Conservation (phyloP, 371 early-diverging fungal species). For the Aphelidium insulamus region DNA sequence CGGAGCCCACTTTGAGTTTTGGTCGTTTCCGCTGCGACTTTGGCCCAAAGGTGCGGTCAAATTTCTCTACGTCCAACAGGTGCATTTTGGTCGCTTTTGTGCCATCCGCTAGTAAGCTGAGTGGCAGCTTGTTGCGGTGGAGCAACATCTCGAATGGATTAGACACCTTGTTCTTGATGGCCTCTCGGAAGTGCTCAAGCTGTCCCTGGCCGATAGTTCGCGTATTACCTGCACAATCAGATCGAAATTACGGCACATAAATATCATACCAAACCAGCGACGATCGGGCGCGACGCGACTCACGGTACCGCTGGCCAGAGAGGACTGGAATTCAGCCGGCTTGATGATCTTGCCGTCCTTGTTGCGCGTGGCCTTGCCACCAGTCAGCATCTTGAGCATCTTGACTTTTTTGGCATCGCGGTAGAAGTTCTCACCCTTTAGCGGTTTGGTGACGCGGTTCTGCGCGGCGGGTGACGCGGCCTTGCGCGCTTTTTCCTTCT, state of each 20-base stretch:
- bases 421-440: slow-evolving; percentile 92
- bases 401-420: slow-evolving; percentile 78
- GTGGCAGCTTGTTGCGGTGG: slow-evolving; percentile 88
- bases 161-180: slow-evolving; percentile 62
- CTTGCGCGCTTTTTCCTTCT: too few species aligned
- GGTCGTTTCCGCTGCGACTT: slow-evolving; percentile 90
- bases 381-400: slow-evolving; percentile 75
- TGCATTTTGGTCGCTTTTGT: slow-evolving; percentile 61
- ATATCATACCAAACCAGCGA: slow-evolving; percentile 72
- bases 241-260: neutral
- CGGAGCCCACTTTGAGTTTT: slow-evolving; percentile 38
- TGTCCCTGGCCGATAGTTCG: slow-evolving; percentile 83
- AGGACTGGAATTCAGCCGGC: slow-evolving; percentile 80
- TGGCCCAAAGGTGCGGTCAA: slow-evolving; percentile 70
- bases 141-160: slow-evolving; percentile 94
- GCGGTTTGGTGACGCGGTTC: too few species aligned
- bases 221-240: slow-evolving; percentile 29
- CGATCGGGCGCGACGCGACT: slow-evolving; percentile 78
- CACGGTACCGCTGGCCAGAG: slow-evolving; percentile 38
- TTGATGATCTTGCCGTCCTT: slow-evolving; percentile 79
- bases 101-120: slow-evolving; percentile 72
- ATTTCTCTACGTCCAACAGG: slow-evolving; percentile 78
- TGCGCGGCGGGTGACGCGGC: too few species aligned
- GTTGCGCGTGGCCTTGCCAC: slow-evolving; percentile 72
- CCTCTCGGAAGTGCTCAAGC: slow-evolving; percentile 71